Base-by-base conservation (phyloP, 2,329 filamentous ascomycete genomes). In the Hypoxylon sp. region DNA sequence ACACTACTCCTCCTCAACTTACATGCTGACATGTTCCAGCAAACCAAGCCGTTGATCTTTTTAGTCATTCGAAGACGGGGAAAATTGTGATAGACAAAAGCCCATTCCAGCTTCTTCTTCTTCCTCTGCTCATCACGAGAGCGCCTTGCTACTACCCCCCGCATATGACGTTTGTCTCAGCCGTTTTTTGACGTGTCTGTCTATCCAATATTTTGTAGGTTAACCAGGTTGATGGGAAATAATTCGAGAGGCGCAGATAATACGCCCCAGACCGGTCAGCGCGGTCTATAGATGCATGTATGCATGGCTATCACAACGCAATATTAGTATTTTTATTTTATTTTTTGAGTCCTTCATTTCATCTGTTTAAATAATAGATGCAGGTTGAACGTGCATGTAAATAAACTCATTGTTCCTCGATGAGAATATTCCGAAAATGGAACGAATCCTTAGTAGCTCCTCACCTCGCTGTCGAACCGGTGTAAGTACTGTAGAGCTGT, bases 41-140 rank as follows among this genome's bases (percentile, higher is more conserved):
- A n/a, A n/a, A n/a, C n/a, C n/a, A n/a, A n/a, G n/a, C n/a, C n/a
- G n/a, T n/a, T n/a, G n/a, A 25, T 5, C 21, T 25, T 25, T 25
- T 25, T 25, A 25, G 21, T 25, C 21, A 25, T 5, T 9, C 21
- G 32, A 32, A 34, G 32, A 43, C 5, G 29, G 38, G 30, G 34
- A 56, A 52, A 25, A 52, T 56, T 56, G 27, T 26, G 48, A 56
- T 52, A 27, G 12, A 37, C 53, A 45, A 13, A 26, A 20, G n/a
- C 31, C 31, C 26, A 37, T 41, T 41, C 43, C 38, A 51, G 32
- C 9, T 25, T 9, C 21, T 9, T 25, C 21, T 25, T 25, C n/a
- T n/a, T n/a, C 31, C 40, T 21, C 40, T 36, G 26, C 20, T 31
- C 19, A n/a, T 38, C 36, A 36, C n/a, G 23, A 47, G 19, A 49